These are phyloP conservation scores for Pachysandra terminalis DNA, from an alignment of 164 flowering plant species.

Conservation along the genomic window DNA sequence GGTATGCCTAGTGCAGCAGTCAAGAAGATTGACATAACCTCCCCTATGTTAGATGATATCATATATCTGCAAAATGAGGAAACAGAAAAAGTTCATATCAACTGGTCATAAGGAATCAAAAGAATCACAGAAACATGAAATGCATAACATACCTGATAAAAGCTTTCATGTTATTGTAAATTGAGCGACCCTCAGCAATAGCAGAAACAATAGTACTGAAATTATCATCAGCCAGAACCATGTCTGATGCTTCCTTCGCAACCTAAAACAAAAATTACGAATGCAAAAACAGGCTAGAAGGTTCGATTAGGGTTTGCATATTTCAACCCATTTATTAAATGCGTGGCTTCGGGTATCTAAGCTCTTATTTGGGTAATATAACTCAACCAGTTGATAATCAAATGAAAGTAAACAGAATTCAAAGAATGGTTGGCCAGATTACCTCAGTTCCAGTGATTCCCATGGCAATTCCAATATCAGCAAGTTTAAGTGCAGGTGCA, in stretches of 20 bases:
- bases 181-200: too few species aligned
- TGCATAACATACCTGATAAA: conserved; percentile 57
- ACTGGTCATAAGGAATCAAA: neutral
- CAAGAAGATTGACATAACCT: conserved; percentile 86
- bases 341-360: too few species aligned
- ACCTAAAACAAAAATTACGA: conserved; percentile 39
- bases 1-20: conserved; percentile 90
- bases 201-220: too few species aligned
- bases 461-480: conserved; percentile 93
- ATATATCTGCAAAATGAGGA: conserved; percentile 60
- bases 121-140: conserved; percentile 1
- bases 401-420: too few species aligned
- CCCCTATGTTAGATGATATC: conserved; percentile 97
- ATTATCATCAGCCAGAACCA: too few species aligned
- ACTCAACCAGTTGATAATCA: too few species aligned
- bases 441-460: conserved; percentile 97
- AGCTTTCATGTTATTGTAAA: conserved; percentile 92
- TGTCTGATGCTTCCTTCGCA: too few species aligned
- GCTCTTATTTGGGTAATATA: too few species aligned
- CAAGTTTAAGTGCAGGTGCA: conserved; percentile 92
- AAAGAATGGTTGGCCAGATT: conserved; percentile 6
- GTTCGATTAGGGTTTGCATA: too few species aligned
- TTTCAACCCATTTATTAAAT: too few species aligned
- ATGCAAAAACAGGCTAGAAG: too few species aligned
- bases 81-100: conserved; percentile 1